Evolutionary conservation across 768 basidiomycete species (phyloP).

Genomic region (Suillus americanus): DNA sequence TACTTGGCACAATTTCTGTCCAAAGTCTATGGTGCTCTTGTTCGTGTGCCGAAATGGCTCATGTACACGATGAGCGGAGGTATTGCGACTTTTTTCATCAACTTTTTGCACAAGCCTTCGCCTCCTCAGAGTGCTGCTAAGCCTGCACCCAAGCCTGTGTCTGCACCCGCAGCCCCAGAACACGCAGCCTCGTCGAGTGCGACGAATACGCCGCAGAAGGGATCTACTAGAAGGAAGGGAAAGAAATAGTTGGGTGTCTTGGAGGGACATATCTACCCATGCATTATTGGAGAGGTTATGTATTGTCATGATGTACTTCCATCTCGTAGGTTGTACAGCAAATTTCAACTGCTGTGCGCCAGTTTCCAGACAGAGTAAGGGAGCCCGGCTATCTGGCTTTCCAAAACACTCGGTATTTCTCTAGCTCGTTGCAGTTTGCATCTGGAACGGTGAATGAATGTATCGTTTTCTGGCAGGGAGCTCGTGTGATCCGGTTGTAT

Average conservation of each 20-base stretch:
- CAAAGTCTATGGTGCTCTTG: slow-evolving; percentile 49
- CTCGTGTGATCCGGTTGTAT: background rate
- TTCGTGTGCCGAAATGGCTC: slow-evolving; percentile 69
- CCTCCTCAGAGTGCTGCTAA: slow-evolving; percentile 11
- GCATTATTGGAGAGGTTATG: background rate
- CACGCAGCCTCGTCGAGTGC: slow-evolving; percentile 11
- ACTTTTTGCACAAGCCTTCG: slow-evolving; percentile 52
- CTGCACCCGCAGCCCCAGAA: slow-evolving; percentile 5
- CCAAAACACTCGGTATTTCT: background rate
- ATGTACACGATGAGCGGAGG: slow-evolving; percentile 66
- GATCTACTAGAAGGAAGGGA: slow-evolving; percentile 28
- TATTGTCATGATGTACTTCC: background rate
- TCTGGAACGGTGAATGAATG: background rate
- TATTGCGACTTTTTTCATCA: slow-evolving; percentile 65
- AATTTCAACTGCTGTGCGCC: background rate
- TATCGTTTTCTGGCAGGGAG: background rate
- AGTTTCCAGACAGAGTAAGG: background rate
- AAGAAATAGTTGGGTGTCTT: slow-evolving; percentile 17
- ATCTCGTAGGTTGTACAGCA: background rate
- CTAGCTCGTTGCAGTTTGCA: background rate
- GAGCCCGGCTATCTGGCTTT: background rate
- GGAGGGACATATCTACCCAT: background rate
- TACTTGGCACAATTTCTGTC: slow-evolving; percentile 51
- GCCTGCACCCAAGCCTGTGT: background rate
- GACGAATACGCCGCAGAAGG: slow-evolving; percentile 19